These are phyloP conservation scores for Magnusiomyces fungicola DNA, from an alignment of 1,139 yeast species.

Conservation along the genomic window DNA sequence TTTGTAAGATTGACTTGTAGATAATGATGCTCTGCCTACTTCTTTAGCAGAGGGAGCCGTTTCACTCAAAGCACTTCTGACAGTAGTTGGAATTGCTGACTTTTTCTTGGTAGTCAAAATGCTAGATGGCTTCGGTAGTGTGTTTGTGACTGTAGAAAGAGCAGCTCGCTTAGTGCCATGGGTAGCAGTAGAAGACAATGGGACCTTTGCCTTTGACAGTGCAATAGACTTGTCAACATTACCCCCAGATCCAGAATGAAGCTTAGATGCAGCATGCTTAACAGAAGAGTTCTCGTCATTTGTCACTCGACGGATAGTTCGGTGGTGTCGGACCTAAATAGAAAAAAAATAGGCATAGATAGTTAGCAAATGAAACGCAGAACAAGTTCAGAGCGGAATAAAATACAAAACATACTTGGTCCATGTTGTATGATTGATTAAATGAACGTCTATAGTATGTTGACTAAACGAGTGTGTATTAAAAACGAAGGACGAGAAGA, in stretches of 20 bases:
- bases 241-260: background rate
- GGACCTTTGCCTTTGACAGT: background rate
- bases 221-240: background rate
- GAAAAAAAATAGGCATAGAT: background rate
- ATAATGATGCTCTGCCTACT: too few relatives aligned
- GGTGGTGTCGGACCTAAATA: slow-evolving; percentile 1
- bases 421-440: slow-evolving; percentile 4
- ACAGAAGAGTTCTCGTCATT: slow-evolving; percentile 8
- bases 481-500: background rate
- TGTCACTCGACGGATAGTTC: slow-evolving; percentile 1
- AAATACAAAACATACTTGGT: slow-evolving; percentile 6
- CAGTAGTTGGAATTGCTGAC: background rate
- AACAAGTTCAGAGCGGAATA: background rate
- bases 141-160: slow-evolving; percentile 12
- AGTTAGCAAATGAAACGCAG: background rate
- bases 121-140: slow-evolving; percentile 2
- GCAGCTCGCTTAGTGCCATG: slow-evolving; percentile 7
- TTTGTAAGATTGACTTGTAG: too few relatives aligned
- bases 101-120: background rate
- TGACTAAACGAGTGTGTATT: background rate
- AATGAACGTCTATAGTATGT: background rate
- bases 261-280: background rate
- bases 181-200: background rate
- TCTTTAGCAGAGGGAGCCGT: too few relatives aligned
- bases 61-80: background rate